A percentile compares a stretch with the other conserved stretches of the same genome.
Conservation (phyloP, 192 early-diverging fungal genomes). For the Linnemannia elongata region DNA sequence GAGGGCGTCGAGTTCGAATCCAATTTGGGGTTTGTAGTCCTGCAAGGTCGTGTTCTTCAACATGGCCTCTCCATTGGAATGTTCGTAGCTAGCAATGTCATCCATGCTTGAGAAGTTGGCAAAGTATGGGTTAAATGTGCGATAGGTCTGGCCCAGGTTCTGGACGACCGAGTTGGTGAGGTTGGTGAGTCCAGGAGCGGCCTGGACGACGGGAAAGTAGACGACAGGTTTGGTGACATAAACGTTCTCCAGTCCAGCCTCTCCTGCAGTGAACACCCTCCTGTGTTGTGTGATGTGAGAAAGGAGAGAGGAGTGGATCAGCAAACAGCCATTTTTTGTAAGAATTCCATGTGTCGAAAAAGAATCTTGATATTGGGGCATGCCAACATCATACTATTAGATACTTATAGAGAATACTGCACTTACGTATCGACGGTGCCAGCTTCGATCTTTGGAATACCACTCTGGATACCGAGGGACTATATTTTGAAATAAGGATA, state of each 20-base stretch:
- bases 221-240: constrained; percentile 18
- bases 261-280: constrained; percentile 16
- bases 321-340: no score
- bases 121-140: constrained; percentile 35
- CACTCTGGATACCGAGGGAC: constrained; percentile 51
- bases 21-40: constrained; percentile 41
- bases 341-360: not conserved
- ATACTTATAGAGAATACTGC: not conserved
- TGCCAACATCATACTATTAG: not conserved
- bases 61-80: constrained; percentile 46
- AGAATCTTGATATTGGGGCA: not conserved
- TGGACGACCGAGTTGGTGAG: constrained; percentile 22
- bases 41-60: constrained; percentile 42
- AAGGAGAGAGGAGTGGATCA: not conserved
- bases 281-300: not conserved
- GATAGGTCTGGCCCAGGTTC: constrained; percentile 10
- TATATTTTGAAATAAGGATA: not conserved
- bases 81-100: constrained; percentile 40
- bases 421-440: constrained; percentile 41
- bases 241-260: constrained; percentile 20
- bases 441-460: constrained; percentile 42
- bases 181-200: constrained; percentile 30
- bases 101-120: constrained; percentile 48
- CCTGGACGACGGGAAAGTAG: constrained; percentile 39
- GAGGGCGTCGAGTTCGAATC: constrained; percentile 48